Conservation (phyloP, 352 stramenopile genomes). For the Peronospora belbahrii region DNA sequence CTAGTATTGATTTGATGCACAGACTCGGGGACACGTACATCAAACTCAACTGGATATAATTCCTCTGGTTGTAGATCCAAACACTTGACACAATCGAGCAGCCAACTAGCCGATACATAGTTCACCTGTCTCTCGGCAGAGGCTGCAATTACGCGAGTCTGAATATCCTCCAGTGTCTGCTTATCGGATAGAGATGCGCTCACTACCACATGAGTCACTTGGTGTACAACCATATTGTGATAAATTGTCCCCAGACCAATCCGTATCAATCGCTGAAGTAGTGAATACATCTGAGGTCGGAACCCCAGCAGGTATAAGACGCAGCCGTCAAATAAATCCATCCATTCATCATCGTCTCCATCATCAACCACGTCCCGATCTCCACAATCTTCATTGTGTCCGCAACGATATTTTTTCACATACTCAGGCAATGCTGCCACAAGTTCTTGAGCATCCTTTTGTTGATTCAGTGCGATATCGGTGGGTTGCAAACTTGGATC, state of each 20-base stretch:
- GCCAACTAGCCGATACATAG: constrained; percentile 57
- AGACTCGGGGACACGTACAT: constrained; percentile 17
- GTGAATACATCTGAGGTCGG: constrained; percentile 23
- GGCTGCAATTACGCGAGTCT: constrained; percentile 20
- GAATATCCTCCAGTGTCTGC: constrained; percentile 25
- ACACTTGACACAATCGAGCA: constrained; percentile 55
- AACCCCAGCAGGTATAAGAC: constrained; percentile 58
- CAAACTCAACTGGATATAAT: constrained; percentile 57
- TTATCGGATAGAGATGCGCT: constrained; percentile 40
- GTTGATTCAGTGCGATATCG: constrained; percentile 31
- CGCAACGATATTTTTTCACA: constrained; percentile 19
- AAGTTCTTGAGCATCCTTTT: constrained; percentile 30
- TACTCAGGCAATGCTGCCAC: constrained; percentile 23
- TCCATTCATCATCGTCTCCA: constrained; percentile 25
- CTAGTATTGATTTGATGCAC: background rate
- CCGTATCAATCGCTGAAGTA: constrained; percentile 47
- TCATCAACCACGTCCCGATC: background rate
- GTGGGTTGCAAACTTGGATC: constrained; percentile 16
- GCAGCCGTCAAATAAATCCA: constrained; percentile 62
- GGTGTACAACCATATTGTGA: constrained; percentile 38
- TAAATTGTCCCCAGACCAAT: constrained; percentile 68
- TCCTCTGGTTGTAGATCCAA: constrained; percentile 46
- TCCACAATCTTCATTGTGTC: background rate
- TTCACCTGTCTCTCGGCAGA: constrained; percentile 28
- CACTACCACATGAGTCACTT: constrained; percentile 67